Conservation (phyloP, 805 yeast genomes). For the Teunomyces aglyptinius region DNA sequence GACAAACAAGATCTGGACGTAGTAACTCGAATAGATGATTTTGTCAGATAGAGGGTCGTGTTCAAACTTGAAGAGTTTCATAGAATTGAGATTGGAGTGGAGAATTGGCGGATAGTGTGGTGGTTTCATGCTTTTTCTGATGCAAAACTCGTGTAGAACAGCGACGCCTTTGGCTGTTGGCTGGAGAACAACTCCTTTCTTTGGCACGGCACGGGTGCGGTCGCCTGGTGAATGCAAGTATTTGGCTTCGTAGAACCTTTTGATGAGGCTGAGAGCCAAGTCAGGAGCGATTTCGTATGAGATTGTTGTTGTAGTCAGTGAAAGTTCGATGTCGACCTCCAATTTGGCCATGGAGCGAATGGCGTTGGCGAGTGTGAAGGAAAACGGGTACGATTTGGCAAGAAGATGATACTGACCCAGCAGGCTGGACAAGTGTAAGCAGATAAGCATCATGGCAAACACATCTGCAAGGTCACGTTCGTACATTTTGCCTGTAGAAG, state of each 20-base stretch:
- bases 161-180: constrained; percentile 93
- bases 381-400: constrained; percentile 42
- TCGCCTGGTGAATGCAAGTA: constrained; percentile 74
- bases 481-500: constrained; percentile 53
- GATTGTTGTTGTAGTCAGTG: constrained; percentile 51
- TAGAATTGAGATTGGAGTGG: constrained; percentile 60
- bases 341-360: constrained; percentile 50
- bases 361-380: constrained; percentile 55
- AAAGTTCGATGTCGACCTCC: constrained; percentile 45
- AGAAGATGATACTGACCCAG: neutral
- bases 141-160: constrained; percentile 58
- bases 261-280: constrained; percentile 39
- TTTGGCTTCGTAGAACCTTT: constrained; percentile 56
- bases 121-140: constrained; percentile 50
- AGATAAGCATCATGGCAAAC: constrained; percentile 48
- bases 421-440: constrained; percentile 27
- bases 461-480: constrained; percentile 60
- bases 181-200: constrained; percentile 51
- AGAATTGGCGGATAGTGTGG: constrained; percentile 46
- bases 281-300: constrained; percentile 53
- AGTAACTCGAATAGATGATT: constrained; percentile 58
- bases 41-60: constrained; percentile 58
- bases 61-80: constrained; percentile 68
- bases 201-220: constrained; percentile 55
- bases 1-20: constrained; percentile 63